Percentiles rank a stretch among this genome's conserved stretches.
phyloP scores from a whole-genome alignment of 2,329 filamentous ascomycete genomes.

The Sporothrix mexicana region DNA sequence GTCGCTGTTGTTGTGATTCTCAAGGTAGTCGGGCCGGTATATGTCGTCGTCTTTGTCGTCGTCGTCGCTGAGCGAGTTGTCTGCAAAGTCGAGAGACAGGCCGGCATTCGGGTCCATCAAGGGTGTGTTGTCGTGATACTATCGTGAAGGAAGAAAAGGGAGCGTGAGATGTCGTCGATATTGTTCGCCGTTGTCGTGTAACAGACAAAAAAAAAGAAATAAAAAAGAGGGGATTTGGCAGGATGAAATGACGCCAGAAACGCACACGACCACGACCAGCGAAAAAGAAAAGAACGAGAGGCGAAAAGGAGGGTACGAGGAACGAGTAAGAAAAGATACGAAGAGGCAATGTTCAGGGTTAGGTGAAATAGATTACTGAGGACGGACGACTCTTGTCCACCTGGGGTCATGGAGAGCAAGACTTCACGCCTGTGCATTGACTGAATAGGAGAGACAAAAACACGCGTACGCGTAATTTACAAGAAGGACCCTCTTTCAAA shows the following conservation, averaged over 20 bases:
- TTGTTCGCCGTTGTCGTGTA: too few species aligned
- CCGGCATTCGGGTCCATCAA: constrained; percentile 19
- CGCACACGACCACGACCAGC: constrained; percentile 23
- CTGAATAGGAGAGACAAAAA: constrained; percentile 1
- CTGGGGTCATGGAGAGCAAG: not conserved
- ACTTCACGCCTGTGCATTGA: not conserved
- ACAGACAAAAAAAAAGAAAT: too few species aligned
- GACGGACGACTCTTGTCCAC: not conserved
- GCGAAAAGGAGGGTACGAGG: not conserved
- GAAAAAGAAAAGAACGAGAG: not conserved
- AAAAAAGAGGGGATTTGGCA: too few species aligned
- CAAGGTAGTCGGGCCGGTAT: not conserved
- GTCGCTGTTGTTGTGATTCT: not conserved
- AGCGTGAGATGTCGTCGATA: too few species aligned
- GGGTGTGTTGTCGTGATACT: constrained; percentile 5
- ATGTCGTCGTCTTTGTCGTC: constrained; percentile 21
- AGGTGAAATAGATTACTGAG: not conserved
- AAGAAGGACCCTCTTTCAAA: not conserved
- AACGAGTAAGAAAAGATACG: not conserved
- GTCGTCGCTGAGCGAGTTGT: constrained; percentile 14
- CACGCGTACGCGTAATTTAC: constrained; percentile 20
- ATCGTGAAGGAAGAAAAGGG: too few species aligned
- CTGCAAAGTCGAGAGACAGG: constrained; percentile 12
- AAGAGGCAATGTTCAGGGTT: constrained; percentile 4
- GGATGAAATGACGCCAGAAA: not conserved